These are phyloP conservation scores for Vigna nakashimae DNA, from an alignment of 306 rosid genomes.

Conservation along the genomic window DNA sequence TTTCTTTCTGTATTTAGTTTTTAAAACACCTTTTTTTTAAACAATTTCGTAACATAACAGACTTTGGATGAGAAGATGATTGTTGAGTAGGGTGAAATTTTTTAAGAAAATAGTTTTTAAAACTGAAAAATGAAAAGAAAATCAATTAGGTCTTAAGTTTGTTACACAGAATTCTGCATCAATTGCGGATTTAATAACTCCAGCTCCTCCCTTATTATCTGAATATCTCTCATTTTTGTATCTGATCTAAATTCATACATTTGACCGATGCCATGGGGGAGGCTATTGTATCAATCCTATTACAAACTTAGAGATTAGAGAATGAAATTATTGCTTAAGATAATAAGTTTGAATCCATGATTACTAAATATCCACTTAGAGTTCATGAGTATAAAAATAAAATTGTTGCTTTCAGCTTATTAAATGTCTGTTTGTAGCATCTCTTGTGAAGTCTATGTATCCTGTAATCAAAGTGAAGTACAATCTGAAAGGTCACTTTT, in stretches of 20 bases:
- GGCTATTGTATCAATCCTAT: conserved; percentile 22
- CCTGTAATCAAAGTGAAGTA: conserved; percentile 19
- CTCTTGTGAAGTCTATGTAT: conserved; percentile 23
- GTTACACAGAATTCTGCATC: conserved; percentile 8
- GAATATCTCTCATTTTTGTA: background rate
- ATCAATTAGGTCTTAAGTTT: background rate
- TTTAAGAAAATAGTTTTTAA: background rate
- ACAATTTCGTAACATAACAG: background rate
- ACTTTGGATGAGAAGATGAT: background rate
- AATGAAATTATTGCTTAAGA: conserved; percentile 15
- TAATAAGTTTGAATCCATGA: background rate
- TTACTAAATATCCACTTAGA: conserved; percentile 2
- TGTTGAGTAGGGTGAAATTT: background rate
- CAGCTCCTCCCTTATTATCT: conserved; percentile 9
- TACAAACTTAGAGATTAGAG: conserved; percentile 8
- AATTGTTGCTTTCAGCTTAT: conserved; percentile 27
- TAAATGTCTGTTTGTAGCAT: conserved; percentile 11
- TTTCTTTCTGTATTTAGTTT: background rate
- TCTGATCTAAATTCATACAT: conserved; percentile 2
- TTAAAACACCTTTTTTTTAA: no score
- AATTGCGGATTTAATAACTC: conserved; percentile 27
- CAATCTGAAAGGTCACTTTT: conserved; percentile 29
- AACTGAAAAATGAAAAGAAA: background rate
- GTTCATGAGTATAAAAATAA: background rate
- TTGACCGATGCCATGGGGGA: conserved; percentile 15